Evolutionary conservation across 495 filamentous ascomycete genomes (phyloP), one percentile per base, ranked within the genome.

Genomic region (Daldinia vernicosa): DNA sequence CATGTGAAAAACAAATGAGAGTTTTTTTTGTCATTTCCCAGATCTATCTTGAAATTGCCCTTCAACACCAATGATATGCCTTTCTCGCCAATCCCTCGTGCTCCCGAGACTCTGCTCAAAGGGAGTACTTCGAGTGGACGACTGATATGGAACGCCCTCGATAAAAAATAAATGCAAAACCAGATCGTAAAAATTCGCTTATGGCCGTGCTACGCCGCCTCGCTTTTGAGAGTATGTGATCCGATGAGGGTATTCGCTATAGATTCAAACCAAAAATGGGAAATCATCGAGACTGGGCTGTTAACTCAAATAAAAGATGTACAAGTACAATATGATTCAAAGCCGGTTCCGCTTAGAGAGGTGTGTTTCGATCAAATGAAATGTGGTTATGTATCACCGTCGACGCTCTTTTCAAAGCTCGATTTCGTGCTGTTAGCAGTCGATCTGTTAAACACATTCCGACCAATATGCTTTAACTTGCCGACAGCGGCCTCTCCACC

Each of bases 381-480:
- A 43, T 40, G 55, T n/a, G 73, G 69, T 15, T 69, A 60, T 19
- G 60, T 58, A 24, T 77, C 68, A 8, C 74, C 74, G 33, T 77
- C 75, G 28, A 77, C 30, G 53, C 71, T 71, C 58, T 77, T 77
- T 14, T 85, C 83, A 59, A 81, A 82, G 74, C 82, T 84, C 6
- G 82, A 78, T 67, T 82, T 83, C 28, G 78, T 80, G 59, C 80
- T 80, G 14, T 74, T 79, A 56, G 69, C 74, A 9, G 82, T 33
- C 37, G 70, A 77, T 58, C 83, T 79, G 57, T 75, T 80, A 66
- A 86, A 87, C 27, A 88, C 84, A 7, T 79, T 82, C 45, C 82
- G 77, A 35, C 81, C 74, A 19, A 87, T 81, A 59, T 76, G 76
- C 70, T 83, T 85, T 75, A 87, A 74, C 62, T 82, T 85, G 69